Conservation (phyloP, 1,139 yeast species). For the Taiozyma sp. region DNA sequence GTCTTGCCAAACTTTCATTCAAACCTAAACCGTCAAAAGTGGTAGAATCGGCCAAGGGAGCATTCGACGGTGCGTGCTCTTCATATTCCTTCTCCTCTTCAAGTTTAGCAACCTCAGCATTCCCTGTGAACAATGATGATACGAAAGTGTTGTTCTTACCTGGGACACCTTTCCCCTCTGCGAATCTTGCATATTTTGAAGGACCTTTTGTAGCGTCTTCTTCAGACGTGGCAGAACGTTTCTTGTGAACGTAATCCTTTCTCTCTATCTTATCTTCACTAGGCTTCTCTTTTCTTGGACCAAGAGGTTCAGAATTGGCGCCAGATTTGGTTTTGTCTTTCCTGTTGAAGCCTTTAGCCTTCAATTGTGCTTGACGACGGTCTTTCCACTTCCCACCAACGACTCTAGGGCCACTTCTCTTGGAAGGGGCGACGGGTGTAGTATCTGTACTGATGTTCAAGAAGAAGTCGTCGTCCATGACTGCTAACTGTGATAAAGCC, state of each 20-base stretch:
- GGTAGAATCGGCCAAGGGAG: slow-evolving; percentile 67
- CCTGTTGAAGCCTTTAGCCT: slow-evolving; percentile 26
- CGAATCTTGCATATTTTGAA: slow-evolving; percentile 22
- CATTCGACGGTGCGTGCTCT: slow-evolving; percentile 67
- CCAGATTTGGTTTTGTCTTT: slow-evolving; percentile 19
- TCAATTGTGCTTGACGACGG: slow-evolving; percentile 52
- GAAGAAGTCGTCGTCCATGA: slow-evolving; percentile 56
- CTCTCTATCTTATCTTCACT: not conserved
- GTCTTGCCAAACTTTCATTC: slow-evolving; percentile 44
- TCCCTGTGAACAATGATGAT: slow-evolving; percentile 82
- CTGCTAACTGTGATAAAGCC: not conserved
- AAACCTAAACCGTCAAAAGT: slow-evolving; percentile 71
- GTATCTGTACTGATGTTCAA: slow-evolving; percentile 52
- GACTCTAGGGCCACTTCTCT: slow-evolving; percentile 29
- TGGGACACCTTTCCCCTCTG: slow-evolving; percentile 19
- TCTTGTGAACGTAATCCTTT: slow-evolving; percentile 2
- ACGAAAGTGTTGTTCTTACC: slow-evolving; percentile 34
- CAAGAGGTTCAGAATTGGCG: not conserved
- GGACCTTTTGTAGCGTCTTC: slow-evolving; percentile 24
- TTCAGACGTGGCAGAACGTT: slow-evolving; percentile 8
- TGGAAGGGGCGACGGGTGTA: slow-evolving; percentile 15
- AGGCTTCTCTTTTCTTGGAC: not conserved
- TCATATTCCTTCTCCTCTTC: slow-evolving; percentile 27
- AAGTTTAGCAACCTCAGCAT: slow-evolving; percentile 36
- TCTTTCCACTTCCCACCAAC: slow-evolving; percentile 81